Evolutionary conservation across 78 protist genomes (phyloP).

Genomic region (Pigoraptor vietnamica): DNA sequence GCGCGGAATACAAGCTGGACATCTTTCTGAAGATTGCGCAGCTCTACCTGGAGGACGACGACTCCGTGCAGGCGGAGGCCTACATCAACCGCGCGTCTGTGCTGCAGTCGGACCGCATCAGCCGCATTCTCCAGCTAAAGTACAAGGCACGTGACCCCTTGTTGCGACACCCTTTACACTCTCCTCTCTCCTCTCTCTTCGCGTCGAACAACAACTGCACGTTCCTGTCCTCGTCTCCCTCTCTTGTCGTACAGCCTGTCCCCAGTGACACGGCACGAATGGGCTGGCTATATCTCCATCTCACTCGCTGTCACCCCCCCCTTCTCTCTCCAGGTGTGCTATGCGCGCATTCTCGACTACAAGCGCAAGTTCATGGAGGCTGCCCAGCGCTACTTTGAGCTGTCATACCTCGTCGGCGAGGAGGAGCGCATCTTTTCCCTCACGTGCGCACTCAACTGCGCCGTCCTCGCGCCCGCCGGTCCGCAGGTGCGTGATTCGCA

Average conservation of each 20-base stretch:
- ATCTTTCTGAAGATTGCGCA: conserved; percentile 76
- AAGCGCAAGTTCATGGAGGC: conserved; percentile 53
- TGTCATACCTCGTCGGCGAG: conserved; percentile 26
- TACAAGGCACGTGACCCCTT: neutral
- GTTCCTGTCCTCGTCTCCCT: too few species aligned
- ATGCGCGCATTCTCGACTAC: neutral
- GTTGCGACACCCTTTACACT: too few species aligned
- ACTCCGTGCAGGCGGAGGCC: conserved; percentile 65
- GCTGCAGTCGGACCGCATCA: neutral
- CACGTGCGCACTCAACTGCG: conserved; percentile 65
- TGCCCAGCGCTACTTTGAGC: conserved; percentile 50
- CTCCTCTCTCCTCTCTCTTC: too few species aligned
- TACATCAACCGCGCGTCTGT: conserved; percentile 67
- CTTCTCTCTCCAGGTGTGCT: neutral
- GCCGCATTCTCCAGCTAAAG: neutral
- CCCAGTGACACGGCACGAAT: too few species aligned
- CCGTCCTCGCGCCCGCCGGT: conserved; percentile 85
- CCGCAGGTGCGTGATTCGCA: too few species aligned
- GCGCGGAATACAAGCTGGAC: conserved; percentile 62
- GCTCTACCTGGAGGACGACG: conserved; percentile 69
- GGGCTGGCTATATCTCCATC: too few species aligned
- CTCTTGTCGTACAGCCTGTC: too few species aligned
- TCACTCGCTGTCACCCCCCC: neutral
- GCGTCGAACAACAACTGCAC: too few species aligned
- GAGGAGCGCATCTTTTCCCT: conserved; percentile 50